Percentiles rank a stretch among this genome's conserved stretches.
Evolutionary conservation across 305 asterid genomes (phyloP).

Genomic region (Plantago coronopus): DNA sequence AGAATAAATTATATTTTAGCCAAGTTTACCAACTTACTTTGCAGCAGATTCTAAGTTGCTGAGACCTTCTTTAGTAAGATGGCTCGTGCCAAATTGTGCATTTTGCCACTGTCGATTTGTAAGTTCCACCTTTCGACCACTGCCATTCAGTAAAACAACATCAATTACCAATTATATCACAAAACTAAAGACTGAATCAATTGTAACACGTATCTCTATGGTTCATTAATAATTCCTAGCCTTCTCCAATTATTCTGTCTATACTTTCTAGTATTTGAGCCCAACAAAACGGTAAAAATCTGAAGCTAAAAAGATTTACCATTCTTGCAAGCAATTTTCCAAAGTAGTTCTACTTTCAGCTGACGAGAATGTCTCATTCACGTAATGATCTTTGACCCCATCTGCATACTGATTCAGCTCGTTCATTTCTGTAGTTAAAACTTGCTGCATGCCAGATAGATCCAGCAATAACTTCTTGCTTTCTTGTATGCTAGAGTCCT

Average conservation of each 20-base stretch:
- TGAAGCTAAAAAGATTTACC: slow-evolving; percentile 32
- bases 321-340: slow-evolving; percentile 60
- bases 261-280: not conserved
- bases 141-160: slow-evolving; percentile 21
- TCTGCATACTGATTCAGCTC: slow-evolving; percentile 48
- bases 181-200: slow-evolving; percentile 1
- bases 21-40: slow-evolving; percentile 39
- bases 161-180: not conserved
- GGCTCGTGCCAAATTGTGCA: slow-evolving; percentile 35
- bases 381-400: slow-evolving; percentile 43
- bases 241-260: no score
- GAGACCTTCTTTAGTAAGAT: slow-evolving; percentile 37
- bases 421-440: slow-evolving; percentile 41
- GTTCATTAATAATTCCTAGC: no score
- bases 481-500: slow-evolving; percentile 49
- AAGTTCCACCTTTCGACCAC: slow-evolving; percentile 44
- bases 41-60: slow-evolving; percentile 37
- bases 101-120: slow-evolving; percentile 46
- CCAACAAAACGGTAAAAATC: no score
- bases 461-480: slow-evolving; percentile 46
- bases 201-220: not conserved
- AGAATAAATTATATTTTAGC: slow-evolving; percentile 5
- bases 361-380: slow-evolving; percentile 46
- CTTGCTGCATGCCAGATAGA: slow-evolving; percentile 49
- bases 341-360: slow-evolving; percentile 43